Base-by-base conservation (phyloP, 2,329 filamentous ascomycete genomes). In the Chrysoporthe cubensis region DNA sequence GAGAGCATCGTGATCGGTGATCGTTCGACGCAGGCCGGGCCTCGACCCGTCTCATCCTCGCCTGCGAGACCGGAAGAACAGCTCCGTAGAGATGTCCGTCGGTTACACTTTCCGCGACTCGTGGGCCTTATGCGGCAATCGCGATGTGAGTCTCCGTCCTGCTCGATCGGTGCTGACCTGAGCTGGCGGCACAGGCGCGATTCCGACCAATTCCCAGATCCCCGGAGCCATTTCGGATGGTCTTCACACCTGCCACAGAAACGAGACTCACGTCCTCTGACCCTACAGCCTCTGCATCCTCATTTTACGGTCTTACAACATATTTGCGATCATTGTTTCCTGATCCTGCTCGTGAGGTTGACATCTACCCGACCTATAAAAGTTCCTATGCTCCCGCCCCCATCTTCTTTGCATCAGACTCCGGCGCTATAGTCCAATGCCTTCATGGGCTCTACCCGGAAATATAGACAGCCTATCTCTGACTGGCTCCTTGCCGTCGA, bases 261-360 rank as follows among this genome's bases (percentile, higher is more conserved):
- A 32, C 40, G 62, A 64, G 40, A 64, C 62, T 34, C 37, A 18
- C 21, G 40, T 64, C 48, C 62, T 56, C 32, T 18, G 32, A 52
- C 14, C 54, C 63, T 59, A 59, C 14, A 52, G 34, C 46, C 32
- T 42, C 43, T 40, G n/a, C 16, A 58, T 18, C 44, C 63, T 65
- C 44, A 34, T 50, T 26, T 26, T 21, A 59, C 54, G 13, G 42
- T 48, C 13, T 50, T 26, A 43, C 34, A 34, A 40, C 13, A 59
- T n/a, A 5, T 42, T 44, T 65, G 44, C 52, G 14, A 43, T 52
- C 26, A 42, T 32, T 16, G 21, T 9, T 11, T 59, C 34, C 54
- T 37, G 42, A 48, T 26, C 43, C 7, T 32, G 7, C 43, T 16
- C 21, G 46, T 54, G 44, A 60, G 32, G 18, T 37, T 18, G 34